These are phyloP conservation scores for Eruca vesicaria DNA, from an alignment of 441 rosid species.

Conservation along the genomic window DNA sequence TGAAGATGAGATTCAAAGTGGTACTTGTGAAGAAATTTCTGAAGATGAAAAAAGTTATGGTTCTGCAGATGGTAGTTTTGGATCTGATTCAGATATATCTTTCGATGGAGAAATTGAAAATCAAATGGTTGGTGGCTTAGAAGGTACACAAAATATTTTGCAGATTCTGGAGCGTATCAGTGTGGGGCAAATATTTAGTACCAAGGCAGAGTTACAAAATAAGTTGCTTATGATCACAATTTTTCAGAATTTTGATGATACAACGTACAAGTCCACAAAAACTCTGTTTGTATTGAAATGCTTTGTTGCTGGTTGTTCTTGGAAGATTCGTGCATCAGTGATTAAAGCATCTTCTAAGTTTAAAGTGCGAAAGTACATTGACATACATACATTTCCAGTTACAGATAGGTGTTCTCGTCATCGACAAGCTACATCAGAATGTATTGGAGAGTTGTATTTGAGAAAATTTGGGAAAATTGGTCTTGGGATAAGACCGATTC, in stretches of 20 bases:
- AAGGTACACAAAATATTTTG: not conserved
- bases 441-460: not conserved
- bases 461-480: not conserved
- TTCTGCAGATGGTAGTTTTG: not conserved
- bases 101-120: not conserved
- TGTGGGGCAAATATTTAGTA: not conserved
- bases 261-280: not conserved
- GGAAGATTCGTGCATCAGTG: not conserved
- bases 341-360: not conserved
- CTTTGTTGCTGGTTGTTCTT: not conserved
- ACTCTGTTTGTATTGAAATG: not conserved
- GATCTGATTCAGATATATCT: not conserved
- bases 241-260: slow-evolving; percentile 8
- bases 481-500: not conserved
- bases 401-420: not conserved
- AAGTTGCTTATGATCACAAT: slow-evolving; percentile 15
- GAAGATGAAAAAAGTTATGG: not conserved
- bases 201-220: not conserved
- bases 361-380: not conserved
- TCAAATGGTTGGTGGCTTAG: not conserved
- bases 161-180: not conserved
- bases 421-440: slow-evolving; percentile 6
- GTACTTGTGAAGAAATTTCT: not conserved
- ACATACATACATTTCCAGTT: not conserved
- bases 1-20: not conserved